These are phyloP conservation scores for Batkoa obscura DNA, from an alignment of 371 early-diverging fungal genomes.

Conservation along the genomic window DNA sequence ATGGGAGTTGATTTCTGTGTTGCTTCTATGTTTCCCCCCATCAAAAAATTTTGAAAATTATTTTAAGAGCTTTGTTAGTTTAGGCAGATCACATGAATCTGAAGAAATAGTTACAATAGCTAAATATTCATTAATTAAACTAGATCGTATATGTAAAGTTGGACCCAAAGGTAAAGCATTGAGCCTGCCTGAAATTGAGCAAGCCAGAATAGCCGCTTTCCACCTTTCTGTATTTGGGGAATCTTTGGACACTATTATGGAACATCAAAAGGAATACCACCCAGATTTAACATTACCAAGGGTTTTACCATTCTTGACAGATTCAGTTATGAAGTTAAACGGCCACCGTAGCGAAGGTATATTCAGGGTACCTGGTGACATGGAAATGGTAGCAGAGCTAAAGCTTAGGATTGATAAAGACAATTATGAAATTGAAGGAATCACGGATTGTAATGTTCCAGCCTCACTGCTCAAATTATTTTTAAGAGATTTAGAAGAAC, in stretches of 20 bases:
- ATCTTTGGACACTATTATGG: conserved; percentile 65
- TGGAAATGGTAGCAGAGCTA: conserved; percentile 62
- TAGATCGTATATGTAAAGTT: conserved; percentile 45
- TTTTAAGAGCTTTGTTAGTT: conserved; percentile 50
- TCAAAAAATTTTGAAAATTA: conserved; percentile 76
- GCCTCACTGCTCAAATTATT: conserved; percentile 81
- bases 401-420: conserved; percentile 12
- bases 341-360: conserved; percentile 84
- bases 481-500: conserved; percentile 83
- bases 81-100: conserved; percentile 31
- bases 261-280: conserved; percentile 20
- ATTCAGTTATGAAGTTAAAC: conserved; percentile 46
- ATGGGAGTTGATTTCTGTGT: conserved; percentile 69
- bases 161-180: conserved; percentile 69
- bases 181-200: conserved; percentile 54
- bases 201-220: conserved; percentile 71
- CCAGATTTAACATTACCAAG: conserved; percentile 34
- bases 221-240: conserved; percentile 84
- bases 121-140: conserved; percentile 15
- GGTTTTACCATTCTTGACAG: conserved; percentile 66
- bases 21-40: conserved; percentile 73
- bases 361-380: conserved; percentile 90
- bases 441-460: conserved; percentile 78
- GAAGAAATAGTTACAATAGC: background rate
- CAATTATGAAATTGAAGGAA: conserved; percentile 35